Percentiles rank a stretch among this genome's conserved stretches.
Conservation (phyloP, 345 rosid genomes). For the Arabis hirsuta region DNA sequence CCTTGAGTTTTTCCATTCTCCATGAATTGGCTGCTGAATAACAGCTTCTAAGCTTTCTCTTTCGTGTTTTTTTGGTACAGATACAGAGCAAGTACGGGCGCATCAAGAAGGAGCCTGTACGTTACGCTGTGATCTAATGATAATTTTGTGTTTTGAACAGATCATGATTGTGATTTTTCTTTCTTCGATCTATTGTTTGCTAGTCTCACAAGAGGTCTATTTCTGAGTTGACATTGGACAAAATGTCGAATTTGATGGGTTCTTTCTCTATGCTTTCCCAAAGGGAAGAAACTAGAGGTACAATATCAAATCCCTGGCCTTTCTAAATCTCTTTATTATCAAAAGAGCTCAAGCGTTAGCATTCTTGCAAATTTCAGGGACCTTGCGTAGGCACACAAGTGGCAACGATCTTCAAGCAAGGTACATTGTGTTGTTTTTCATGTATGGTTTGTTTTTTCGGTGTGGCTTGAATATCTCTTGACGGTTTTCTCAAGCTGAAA, state of each 20-base stretch:
- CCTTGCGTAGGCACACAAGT: constrained; percentile 59
- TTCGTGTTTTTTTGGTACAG: constrained; percentile 47
- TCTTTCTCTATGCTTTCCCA: constrained; percentile 64
- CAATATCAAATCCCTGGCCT: background rate
- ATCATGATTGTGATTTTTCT: constrained; percentile 19
- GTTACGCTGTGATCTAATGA: constrained; percentile 37
- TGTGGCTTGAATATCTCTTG: background rate
- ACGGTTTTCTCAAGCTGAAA: background rate
- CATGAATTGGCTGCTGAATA: constrained; percentile 1
- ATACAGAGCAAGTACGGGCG: constrained; percentile 91
- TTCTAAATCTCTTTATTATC: background rate
- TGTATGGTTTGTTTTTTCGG: background rate
- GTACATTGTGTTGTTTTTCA: constrained; percentile 44
- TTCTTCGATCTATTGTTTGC: constrained; percentile 31
- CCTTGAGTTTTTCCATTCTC: background rate
- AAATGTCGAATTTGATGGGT: constrained; percentile 73
- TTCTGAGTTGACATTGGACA: constrained; percentile 75
- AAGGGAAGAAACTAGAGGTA: constrained; percentile 65
- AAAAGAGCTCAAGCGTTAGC: background rate
- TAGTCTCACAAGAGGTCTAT: constrained; percentile 78
- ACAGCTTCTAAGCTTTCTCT: constrained; percentile 18
- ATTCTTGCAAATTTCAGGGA: constrained; percentile 48
- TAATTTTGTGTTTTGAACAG: constrained; percentile 1
- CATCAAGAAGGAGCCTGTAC: constrained; percentile 66
- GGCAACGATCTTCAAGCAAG: constrained; percentile 62